Evolutionary conservation across 306 rosid species (phyloP).

Genomic region (Vachellia pachyceras): DNA sequence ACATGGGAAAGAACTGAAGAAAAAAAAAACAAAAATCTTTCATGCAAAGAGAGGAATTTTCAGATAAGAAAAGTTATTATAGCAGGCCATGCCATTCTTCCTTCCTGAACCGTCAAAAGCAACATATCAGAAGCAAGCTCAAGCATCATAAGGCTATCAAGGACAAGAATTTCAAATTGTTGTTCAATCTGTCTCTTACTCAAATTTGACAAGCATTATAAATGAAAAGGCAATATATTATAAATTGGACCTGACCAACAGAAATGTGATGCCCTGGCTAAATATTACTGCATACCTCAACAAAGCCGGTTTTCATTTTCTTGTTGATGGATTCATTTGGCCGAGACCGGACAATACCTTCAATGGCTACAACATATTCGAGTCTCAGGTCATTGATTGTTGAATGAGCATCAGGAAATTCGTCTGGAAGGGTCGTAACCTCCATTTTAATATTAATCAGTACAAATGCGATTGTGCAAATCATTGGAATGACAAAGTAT

Average conservation of each 20-base stretch:
- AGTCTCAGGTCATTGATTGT: constrained; percentile 70
- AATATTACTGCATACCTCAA: constrained; percentile 61
- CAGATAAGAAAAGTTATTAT: background rate
- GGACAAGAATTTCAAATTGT: background rate
- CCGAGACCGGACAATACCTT: constrained; percentile 79
- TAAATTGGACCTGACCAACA: background rate
- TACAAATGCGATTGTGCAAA: constrained; percentile 14
- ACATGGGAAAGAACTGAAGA: constrained; percentile 11
- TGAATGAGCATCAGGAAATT: constrained; percentile 80
- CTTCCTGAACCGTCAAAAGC: background rate
- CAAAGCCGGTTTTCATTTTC: constrained; percentile 83
- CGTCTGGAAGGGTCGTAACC: constrained; percentile 95
- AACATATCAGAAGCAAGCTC: background rate
- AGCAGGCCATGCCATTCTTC: background rate
- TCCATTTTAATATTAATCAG: constrained; percentile 44
- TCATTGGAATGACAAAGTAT: background rate
- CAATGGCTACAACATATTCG: constrained; percentile 90
- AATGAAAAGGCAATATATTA: background rate
- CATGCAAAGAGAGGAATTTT: constrained; percentile 6
- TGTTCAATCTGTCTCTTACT: background rate
- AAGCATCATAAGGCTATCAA: constrained; percentile 7
- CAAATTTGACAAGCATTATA: background rate
- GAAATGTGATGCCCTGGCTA: background rate
- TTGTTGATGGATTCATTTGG: constrained; percentile 78
- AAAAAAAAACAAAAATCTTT: background rate